Evolutionary conservation across 306 rosid genomes (phyloP).

Genomic region (Vicia villosa): DNA sequence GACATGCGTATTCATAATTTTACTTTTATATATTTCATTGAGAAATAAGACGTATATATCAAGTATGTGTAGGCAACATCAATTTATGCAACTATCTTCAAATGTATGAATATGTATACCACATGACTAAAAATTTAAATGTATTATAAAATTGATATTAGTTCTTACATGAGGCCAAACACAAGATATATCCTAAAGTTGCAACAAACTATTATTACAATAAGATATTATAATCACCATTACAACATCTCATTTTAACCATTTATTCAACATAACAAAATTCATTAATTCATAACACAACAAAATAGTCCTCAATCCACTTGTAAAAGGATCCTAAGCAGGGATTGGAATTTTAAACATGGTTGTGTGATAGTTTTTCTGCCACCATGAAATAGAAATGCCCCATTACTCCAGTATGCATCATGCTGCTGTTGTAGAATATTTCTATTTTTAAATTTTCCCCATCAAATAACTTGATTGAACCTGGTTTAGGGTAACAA

Average conservation of each 20-base stretch:
- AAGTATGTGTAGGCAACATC: too few relatives aligned
- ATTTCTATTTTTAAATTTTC: slow-evolving; percentile 54
- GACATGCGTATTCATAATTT: too few relatives aligned
- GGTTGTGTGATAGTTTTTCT: slow-evolving; percentile 47
- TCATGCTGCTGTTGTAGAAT: slow-evolving; percentile 37
- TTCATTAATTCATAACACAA: neutral
- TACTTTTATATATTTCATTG: too few relatives aligned
- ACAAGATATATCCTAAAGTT: neutral
- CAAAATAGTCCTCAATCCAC: neutral
- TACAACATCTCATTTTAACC: neutral
- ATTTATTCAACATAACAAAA: neutral
- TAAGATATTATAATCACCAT: neutral
- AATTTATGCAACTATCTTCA: too few relatives aligned
- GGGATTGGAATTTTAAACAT: slow-evolving; percentile 1
- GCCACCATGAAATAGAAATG: slow-evolving; percentile 69
- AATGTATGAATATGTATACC: too few relatives aligned
- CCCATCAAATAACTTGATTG: slow-evolving; percentile 58
- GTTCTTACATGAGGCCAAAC: neutral
- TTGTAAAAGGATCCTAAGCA: neutral
- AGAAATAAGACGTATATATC: too few relatives aligned
- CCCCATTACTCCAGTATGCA: slow-evolving; percentile 79
- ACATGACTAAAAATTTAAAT: neutral
- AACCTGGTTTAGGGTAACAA: slow-evolving; percentile 70
- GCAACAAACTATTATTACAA: neutral
- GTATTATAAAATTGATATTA: neutral